A percentile compares a stretch with the other conserved stretches of the same genome.
Conservation (phyloP, 2,329 filamentous ascomycete species). For the Elsinoe arachidis region DNA sequence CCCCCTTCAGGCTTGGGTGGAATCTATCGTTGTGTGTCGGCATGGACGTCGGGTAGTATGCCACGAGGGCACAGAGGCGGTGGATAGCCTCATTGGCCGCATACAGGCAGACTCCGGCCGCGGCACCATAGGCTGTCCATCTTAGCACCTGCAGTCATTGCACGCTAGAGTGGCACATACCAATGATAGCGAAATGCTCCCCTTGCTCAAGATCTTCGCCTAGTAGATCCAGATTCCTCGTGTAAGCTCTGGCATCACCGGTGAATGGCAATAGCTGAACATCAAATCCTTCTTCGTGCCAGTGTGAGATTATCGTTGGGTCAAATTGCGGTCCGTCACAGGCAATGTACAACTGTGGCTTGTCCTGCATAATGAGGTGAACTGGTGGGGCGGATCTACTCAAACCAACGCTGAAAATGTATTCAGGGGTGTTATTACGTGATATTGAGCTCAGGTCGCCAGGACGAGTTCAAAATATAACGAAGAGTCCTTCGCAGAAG, state of each 20-base stretch:
- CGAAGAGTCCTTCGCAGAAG: background rate
- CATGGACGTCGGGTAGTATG: constrained; percentile 35
- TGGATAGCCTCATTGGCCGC: constrained; percentile 33
- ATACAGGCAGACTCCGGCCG: constrained; percentile 34
- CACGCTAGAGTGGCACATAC: constrained; percentile 8
- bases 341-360: constrained; percentile 31
- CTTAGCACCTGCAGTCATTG: background rate
- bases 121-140: constrained; percentile 33
- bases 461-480: background rate
- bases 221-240: constrained; percentile 27
- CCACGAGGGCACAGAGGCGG: constrained; percentile 33
- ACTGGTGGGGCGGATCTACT: background rate
- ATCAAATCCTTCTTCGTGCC: constrained; percentile 37
- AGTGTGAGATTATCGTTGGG: constrained; percentile 29
- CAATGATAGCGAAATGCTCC: constrained; percentile 24
- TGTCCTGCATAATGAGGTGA: background rate
- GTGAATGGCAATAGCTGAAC: constrained; percentile 30
- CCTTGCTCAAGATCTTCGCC: constrained; percentile 31
- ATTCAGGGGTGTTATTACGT: too few relatives aligned
- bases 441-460: too few relatives aligned
- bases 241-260: constrained; percentile 25
- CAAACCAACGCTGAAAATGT: background rate
- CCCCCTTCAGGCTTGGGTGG: constrained; percentile 30
- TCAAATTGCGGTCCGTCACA: constrained; percentile 32
- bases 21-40: constrained; percentile 31